Evolutionary conservation across 768 basidiomycete species (phyloP).

Genomic region (Boletellus ananas): DNA sequence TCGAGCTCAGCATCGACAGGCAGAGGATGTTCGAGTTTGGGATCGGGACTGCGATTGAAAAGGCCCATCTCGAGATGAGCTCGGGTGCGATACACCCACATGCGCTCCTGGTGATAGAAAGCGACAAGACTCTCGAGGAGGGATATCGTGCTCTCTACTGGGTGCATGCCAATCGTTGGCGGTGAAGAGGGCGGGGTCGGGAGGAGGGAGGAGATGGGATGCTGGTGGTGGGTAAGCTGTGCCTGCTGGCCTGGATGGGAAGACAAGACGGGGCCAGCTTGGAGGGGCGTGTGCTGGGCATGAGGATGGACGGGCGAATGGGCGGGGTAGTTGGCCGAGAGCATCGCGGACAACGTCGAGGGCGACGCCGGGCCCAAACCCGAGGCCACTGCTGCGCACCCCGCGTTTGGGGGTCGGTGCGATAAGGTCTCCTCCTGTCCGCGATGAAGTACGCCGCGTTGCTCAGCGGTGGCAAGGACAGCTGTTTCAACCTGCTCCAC

Average conservation of each 20-base stretch:
- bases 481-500: slow-evolving; percentile 92
- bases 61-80: slow-evolving; percentile 53
- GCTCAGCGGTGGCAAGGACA: slow-evolving; percentile 97
- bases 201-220: slow-evolving; percentile 31
- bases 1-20: slow-evolving; percentile 11
- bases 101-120: slow-evolving; percentile 68
- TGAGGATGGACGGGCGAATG: slow-evolving; percentile 18
- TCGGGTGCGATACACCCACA: slow-evolving; percentile 68
- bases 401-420: slow-evolving; percentile 18
- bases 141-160: slow-evolving; percentile 47
- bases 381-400: background rate
- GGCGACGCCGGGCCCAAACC: background rate
- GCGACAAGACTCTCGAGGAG: slow-evolving; percentile 62
- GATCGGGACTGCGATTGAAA: slow-evolving; percentile 15
- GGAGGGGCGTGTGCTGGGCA: slow-evolving; percentile 28
- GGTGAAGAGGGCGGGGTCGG: slow-evolving; percentile 34
- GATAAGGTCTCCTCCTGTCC: no score
- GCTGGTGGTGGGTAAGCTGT: slow-evolving; percentile 22
- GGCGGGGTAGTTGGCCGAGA: slow-evolving; percentile 47
- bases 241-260: slow-evolving; percentile 20
- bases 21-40: slow-evolving; percentile 3
- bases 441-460: slow-evolving; percentile 90
- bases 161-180: slow-evolving; percentile 28
- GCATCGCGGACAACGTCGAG: slow-evolving; percentile 50
- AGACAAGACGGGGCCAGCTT: slow-evolving; percentile 23